These are phyloP conservation scores for Caloboletus firmus DNA, from an alignment of 1,284 basidiomycete genomes.

Conservation along the genomic window DNA sequence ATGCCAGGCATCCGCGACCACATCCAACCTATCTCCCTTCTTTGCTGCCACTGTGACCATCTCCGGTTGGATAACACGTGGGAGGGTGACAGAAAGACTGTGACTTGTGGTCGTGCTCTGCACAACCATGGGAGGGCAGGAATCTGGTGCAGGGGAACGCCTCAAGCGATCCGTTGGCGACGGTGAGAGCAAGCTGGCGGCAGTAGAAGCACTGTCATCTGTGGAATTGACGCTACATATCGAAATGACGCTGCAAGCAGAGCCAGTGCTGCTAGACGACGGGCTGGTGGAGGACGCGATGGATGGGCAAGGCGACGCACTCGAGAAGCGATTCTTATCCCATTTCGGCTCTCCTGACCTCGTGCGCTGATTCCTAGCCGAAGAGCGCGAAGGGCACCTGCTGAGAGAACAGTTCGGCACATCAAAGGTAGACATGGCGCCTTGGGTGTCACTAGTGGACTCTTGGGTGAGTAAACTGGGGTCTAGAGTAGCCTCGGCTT, in stretches of 20 bases:
- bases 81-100: conserved; percentile 42
- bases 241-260: conserved; percentile 30
- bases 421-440: conserved; percentile 29
- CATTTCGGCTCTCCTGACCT: conserved; percentile 27
- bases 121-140: conserved; percentile 42
- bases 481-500: conserved; percentile 26
- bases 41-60: conserved; percentile 58
- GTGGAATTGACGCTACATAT: conserved; percentile 21
- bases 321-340: conserved; percentile 33
- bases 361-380: conserved; percentile 28
- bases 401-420: conserved; percentile 26
- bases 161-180: conserved; percentile 42
- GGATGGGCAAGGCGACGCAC: conserved; percentile 32
- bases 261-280: conserved; percentile 24
- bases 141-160: conserved; percentile 38
- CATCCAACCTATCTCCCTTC: conserved; percentile 49
- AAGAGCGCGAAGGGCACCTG: conserved; percentile 33
- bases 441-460: conserved; percentile 16
- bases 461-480: conserved; percentile 16
- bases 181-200: conserved; percentile 18
- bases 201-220: conserved; percentile 8
- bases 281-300: conserved; percentile 23
- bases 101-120: conserved; percentile 38
- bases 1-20: conserved; percentile 60
- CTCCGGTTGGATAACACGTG: conserved; percentile 46